These are phyloP conservation scores for Sonneratia alba DNA, from an alignment of 345 rosid genomes.

Conservation along the genomic window DNA sequence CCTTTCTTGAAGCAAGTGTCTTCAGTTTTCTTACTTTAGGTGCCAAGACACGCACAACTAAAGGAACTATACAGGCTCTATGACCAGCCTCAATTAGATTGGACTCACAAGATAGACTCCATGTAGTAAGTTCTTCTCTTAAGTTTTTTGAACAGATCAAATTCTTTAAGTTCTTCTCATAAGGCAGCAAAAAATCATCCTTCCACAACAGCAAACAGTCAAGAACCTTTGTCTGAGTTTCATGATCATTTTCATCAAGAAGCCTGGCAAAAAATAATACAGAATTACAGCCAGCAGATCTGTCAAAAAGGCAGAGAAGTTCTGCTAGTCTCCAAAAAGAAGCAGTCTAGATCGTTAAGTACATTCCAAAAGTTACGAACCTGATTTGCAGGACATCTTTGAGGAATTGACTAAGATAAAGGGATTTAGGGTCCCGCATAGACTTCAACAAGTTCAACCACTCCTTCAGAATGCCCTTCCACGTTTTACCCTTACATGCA, in stretches of 20 bases:
- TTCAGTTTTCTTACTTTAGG: conserved; percentile 84
- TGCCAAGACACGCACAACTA: conserved; percentile 56
- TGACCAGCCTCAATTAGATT: conserved; percentile 48
- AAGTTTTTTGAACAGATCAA: conserved; percentile 59
- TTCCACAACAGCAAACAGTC: conserved; percentile 79
- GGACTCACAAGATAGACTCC: conserved; percentile 68
- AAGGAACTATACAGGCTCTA: conserved; percentile 48
- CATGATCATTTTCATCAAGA: conserved; percentile 80
- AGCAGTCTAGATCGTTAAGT: background rate
- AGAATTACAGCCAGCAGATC: background rate
- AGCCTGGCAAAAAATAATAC: conserved; percentile 40
- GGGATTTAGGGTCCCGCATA: conserved; percentile 59
- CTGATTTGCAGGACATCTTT: conserved; percentile 67
- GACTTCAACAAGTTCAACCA: conserved; percentile 74
- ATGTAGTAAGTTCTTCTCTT: conserved; percentile 78
- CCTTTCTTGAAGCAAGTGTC: conserved; percentile 79
- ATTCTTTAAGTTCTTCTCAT: conserved; percentile 65
- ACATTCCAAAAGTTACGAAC: conserved; percentile 26
- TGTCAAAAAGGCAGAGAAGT: background rate
- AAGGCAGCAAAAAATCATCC: conserved; percentile 59
- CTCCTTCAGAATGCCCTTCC: conserved; percentile 68
- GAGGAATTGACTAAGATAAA: conserved; percentile 45
- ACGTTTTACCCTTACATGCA: conserved; percentile 61
- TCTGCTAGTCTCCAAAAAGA: background rate
- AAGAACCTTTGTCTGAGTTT: conserved; percentile 63